A percentile compares a stretch with the other conserved stretches of the same genome.
Conservation (phyloP, 1,139 yeast species). For the Suhomyces atakaporum region DNA sequence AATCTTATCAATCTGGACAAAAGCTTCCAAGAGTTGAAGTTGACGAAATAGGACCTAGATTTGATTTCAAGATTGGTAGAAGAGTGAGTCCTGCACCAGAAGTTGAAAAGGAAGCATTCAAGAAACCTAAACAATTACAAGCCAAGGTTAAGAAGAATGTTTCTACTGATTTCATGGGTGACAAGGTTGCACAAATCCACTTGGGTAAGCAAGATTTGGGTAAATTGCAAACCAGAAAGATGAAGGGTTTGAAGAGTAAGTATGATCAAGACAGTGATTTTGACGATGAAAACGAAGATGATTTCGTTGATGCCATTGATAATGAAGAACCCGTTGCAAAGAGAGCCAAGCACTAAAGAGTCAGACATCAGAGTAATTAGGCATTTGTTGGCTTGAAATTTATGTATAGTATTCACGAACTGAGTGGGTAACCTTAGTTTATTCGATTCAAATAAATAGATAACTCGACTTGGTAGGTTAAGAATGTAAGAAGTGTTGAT, state of each 20-base stretch:
- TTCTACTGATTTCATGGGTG: slow-evolving; percentile 87
- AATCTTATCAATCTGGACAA: slow-evolving; percentile 80
- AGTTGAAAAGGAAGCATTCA: slow-evolving; percentile 84
- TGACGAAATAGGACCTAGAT: slow-evolving; percentile 94
- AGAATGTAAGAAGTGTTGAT: too few species aligned
- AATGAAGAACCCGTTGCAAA: slow-evolving; percentile 38
- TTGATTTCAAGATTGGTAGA: slow-evolving; percentile 91
- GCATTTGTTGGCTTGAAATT: neutral
- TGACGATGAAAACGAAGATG: slow-evolving; percentile 57
- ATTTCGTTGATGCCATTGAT: slow-evolving; percentile 37
- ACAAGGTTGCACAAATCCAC: slow-evolving; percentile 93
- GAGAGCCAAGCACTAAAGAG: slow-evolving; percentile 19
- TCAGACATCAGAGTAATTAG: too few species aligned
- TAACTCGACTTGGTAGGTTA: too few species aligned
- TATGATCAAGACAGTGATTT: slow-evolving; percentile 65
- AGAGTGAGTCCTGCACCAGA: slow-evolving; percentile 83
- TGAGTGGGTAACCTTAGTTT: too few species aligned
- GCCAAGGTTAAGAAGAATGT: slow-evolving; percentile 88
- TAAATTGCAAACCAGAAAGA: slow-evolving; percentile 92
- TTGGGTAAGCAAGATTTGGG: slow-evolving; percentile 93
- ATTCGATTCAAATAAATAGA: too few species aligned
- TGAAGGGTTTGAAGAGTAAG: slow-evolving; percentile 93
- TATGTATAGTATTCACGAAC: neutral
- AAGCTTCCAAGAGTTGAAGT: slow-evolving; percentile 92
- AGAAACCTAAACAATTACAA: slow-evolving; percentile 79